A percentile compares a stretch with the other conserved stretches of the same genome.
phyloP scores from a whole-genome alignment of 768 basidiomycete genomes.

The Boletus rubropictus region DNA sequence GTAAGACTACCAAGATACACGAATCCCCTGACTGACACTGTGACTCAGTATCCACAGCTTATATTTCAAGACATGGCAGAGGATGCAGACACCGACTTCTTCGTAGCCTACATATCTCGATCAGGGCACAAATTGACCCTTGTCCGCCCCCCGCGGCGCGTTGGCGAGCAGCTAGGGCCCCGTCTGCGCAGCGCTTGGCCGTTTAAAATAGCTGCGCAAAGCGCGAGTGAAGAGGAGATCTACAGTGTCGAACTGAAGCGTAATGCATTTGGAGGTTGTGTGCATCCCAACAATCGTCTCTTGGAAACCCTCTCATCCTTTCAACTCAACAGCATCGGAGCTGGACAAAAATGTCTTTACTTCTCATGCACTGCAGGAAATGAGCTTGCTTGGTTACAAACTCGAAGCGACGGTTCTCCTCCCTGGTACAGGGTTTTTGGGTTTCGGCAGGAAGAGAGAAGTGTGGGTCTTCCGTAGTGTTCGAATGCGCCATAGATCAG shows the following conservation, averaged over 20 bases:
- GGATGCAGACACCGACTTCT: slow-evolving; percentile 51
- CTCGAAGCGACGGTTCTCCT: slow-evolving; percentile 67
- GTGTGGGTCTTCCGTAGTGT: slow-evolving; percentile 58
- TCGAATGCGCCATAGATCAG: slow-evolving; percentile 25
- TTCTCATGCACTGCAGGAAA: slow-evolving; percentile 56
- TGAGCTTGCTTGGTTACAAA: slow-evolving; percentile 51
- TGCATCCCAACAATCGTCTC: background rate
- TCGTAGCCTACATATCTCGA: slow-evolving; percentile 59
- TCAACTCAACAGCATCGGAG: slow-evolving; percentile 30
- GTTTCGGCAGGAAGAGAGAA: slow-evolving; percentile 45
- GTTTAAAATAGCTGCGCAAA: slow-evolving; percentile 36
- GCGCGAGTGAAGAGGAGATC: slow-evolving; percentile 44
- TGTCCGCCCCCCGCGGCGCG: slow-evolving; percentile 36
- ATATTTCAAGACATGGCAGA: slow-evolving; percentile 53
- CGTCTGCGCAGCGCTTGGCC: slow-evolving; percentile 39
- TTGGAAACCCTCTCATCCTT: slow-evolving; percentile 1
- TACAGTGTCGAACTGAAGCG: slow-evolving; percentile 54
- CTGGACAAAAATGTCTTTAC: slow-evolving; percentile 52
- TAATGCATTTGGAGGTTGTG: slow-evolving; percentile 32
- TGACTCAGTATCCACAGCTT: slow-evolving; percentile 52
- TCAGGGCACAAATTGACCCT: slow-evolving; percentile 51
- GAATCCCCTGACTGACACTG: slow-evolving; percentile 8
- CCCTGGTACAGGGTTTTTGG: slow-evolving; percentile 35
- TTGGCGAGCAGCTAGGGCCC: slow-evolving; percentile 35
- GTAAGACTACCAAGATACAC: slow-evolving; percentile 32